Evolutionary conservation across 2,329 filamentous ascomycete genomes (phyloP).

Genomic region (Rhexocercosporidium sp.): DNA sequence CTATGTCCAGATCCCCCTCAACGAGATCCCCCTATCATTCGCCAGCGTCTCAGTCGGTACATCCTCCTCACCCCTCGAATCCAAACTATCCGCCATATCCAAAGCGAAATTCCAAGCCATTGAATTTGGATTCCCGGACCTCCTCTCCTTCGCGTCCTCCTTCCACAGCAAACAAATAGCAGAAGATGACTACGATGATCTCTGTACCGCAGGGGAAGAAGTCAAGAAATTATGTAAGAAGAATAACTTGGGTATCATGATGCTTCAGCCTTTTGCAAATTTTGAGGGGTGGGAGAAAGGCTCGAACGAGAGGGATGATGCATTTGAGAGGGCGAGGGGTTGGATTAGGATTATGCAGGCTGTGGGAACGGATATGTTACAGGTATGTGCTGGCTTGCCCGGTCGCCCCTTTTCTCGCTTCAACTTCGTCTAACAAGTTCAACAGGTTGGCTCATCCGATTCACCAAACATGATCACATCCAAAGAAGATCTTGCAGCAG

Average conservation of each 20-base stretch:
- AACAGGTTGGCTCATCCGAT: conserved; percentile 66
- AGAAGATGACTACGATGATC: conserved; percentile 62
- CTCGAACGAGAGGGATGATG: conserved; percentile 62
- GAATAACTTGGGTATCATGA: conserved; percentile 64
- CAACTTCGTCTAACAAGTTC: not conserved
- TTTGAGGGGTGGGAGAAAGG: conserved; percentile 75
- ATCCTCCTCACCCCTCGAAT: conserved; percentile 51
- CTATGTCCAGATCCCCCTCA: conserved; percentile 27
- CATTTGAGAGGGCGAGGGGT: conserved; percentile 64
- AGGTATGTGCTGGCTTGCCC: conserved; percentile 53
- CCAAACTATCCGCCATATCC: conserved; percentile 67
- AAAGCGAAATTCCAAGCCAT: conserved; percentile 69
- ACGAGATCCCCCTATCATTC: conserved; percentile 54
- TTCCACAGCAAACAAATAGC: conserved; percentile 56
- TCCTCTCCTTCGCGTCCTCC: conserved; percentile 64
- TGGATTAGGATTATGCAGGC: conserved; percentile 77
- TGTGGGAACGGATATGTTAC: conserved; percentile 71
- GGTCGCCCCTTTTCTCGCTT: not conserved
- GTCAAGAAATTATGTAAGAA: conserved; percentile 60
- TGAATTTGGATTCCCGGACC: conserved; percentile 77
- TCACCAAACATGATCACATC: conserved; percentile 58
- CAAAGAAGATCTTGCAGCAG: conserved; percentile 57
- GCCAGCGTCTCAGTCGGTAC: conserved; percentile 60
- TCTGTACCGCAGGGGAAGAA: conserved; percentile 59
- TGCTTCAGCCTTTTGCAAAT: conserved; percentile 77